These are phyloP conservation scores for Mortierella sp. DNA, from an alignment of 371 early-diverging fungal genomes.

Conservation along the genomic window DNA sequence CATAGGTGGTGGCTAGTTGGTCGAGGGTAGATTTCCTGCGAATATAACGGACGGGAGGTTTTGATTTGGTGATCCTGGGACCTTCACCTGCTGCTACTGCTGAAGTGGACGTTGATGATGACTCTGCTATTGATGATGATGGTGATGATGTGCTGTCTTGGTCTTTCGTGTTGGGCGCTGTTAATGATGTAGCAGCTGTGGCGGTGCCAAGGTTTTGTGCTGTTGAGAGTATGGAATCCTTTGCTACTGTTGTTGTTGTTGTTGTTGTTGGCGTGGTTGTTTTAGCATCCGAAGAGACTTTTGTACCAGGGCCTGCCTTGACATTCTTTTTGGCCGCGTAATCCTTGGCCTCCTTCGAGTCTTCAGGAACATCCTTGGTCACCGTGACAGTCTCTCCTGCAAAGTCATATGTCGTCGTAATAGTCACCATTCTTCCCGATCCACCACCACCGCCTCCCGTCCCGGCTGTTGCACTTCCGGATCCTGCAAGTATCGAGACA, in stretches of 20 bases:
- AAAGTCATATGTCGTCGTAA: slow-evolving; percentile 60
- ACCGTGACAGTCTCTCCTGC: slow-evolving; percentile 59
- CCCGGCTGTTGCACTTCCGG: neutral
- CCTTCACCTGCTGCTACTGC: neutral
- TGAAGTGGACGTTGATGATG: neutral
- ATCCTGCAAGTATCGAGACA: slow-evolving; percentile 6
- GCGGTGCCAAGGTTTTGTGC: neutral
- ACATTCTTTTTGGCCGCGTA: slow-evolving; percentile 25
- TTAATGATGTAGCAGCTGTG: neutral
- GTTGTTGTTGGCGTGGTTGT: neutral
- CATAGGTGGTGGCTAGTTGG: slow-evolving; percentile 72
- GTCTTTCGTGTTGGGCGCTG: neutral
- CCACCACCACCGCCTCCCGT: neutral
- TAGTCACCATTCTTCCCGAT: slow-evolving; percentile 53
- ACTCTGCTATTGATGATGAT: neutral
- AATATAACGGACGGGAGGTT: slow-evolving; percentile 46
- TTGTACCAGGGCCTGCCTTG: slow-evolving; percentile 1
- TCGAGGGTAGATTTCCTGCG: slow-evolving; percentile 68
- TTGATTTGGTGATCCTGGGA: slow-evolving; percentile 9
- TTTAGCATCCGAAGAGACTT: neutral
- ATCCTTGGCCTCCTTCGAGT: slow-evolving; percentile 58
- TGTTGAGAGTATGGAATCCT: slow-evolving; percentile 20
- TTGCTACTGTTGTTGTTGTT: neutral
- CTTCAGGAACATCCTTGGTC: slow-evolving; percentile 58
- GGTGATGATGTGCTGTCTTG: neutral